These are phyloP conservation scores for Symbiodinium pilosum DNA, from an alignment of 73 alveolate species.

Conservation along the genomic window DNA sequence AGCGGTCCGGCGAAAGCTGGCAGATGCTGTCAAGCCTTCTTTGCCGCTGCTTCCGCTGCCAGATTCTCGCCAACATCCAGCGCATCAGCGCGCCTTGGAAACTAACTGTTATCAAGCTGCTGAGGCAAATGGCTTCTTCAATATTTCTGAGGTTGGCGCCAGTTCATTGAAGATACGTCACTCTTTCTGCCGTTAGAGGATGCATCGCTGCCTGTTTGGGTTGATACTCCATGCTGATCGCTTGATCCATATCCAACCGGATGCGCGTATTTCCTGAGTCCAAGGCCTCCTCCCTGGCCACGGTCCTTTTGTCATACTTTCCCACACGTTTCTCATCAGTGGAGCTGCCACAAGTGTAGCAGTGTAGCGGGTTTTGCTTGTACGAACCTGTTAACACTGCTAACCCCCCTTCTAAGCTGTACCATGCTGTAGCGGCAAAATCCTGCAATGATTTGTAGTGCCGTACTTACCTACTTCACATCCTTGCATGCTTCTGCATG, in stretches of 20 bases:
- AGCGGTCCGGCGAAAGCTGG: too few relatives aligned
- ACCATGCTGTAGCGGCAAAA: too few relatives aligned
- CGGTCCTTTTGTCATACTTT: too few relatives aligned
- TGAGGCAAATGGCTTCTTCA: background rate
- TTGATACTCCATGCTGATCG: too few relatives aligned
- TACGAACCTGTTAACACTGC: too few relatives aligned
- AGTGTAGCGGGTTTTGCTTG: too few relatives aligned
- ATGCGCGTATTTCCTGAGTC: background rate
- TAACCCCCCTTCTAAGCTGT: too few relatives aligned
- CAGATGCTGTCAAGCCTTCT: conserved; percentile 3
- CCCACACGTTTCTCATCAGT: too few relatives aligned
- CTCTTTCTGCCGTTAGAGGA: conserved; percentile 50
- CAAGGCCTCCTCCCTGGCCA: background rate
- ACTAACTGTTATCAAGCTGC: too few relatives aligned
- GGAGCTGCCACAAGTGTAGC: too few relatives aligned
- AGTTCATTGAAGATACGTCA: conserved; percentile 55
- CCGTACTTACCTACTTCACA: too few relatives aligned
- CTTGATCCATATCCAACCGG: background rate
- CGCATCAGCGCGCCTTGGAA: background rate
- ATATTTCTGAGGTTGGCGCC: conserved; percentile 31
- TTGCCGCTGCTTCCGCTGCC: conserved; percentile 59
- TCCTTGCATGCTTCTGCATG: background rate
- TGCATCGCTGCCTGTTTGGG: conserved; percentile 57
- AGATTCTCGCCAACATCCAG: conserved; percentile 22
- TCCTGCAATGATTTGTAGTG: too few relatives aligned